Base-by-base conservation (phyloP, 2,329 filamentous ascomycete genomes). In the Diaporthe helianthi region DNA sequence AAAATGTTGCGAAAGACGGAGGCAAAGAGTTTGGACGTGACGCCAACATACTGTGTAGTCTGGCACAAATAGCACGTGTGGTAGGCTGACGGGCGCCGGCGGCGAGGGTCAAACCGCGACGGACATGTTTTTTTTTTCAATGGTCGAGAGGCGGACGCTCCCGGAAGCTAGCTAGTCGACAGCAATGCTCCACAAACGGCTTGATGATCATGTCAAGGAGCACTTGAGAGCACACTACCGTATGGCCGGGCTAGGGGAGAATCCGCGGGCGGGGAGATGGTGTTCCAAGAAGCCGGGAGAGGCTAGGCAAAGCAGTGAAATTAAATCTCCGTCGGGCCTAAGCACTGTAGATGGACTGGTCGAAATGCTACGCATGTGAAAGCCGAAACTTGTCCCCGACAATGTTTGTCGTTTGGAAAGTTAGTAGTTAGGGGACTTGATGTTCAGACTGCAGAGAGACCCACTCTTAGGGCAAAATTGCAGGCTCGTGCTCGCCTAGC, bases 281-380 rank as follows among this genome's bases (percentile, higher is more conserved):
- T 41, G 58, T 63, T 44, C 58, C 58, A 63, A 63, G 58, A 6
- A 49, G 41, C 58, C 29, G 58, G 58, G 41, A 63, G 58, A 24
- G 58, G 31, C 58, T 63, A 63, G 44, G 19, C 26, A 61, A 13
- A 22, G 19, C n/a, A 47, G 19, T 10, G 22, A 61, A 17, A 24
- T 31, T 22, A 61, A 61, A 24, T 61, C 19, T 49, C 58, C 44
- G 44, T 26, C 5, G 29, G 31, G 8, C 15, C 9, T 19, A n/a
- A n/a, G n/a, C n/a, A n/a, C n/a, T n/a, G n/a, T n/a, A n/a, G n/a
- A 26, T 4, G 55, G 26, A 4, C 29, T 33, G 26, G 5, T 24
- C n/a, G 22, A 9, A 33, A 26, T 49, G 55, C n/a, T n/a, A n/a
- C n/a, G n/a, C n/a, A n/a, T n/a, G 12, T 49, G 44, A n/a, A 36